Base-by-base conservation (phyloP, 2,329 filamentous ascomycete species). In the Trichoderma lentiforme region DNA sequence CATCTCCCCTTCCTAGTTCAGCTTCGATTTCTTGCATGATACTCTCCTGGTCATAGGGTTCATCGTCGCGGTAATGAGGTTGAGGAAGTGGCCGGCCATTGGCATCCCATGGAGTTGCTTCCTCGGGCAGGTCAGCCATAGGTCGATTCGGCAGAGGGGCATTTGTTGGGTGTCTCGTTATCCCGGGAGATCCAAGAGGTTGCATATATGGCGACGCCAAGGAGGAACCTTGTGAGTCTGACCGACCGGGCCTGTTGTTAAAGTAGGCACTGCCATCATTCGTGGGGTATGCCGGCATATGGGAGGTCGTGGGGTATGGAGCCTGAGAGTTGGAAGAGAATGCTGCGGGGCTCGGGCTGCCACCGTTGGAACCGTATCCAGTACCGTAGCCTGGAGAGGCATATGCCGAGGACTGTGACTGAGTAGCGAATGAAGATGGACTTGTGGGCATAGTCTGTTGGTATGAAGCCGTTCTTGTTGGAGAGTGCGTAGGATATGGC, bases 1-100 rank as follows among this genome's bases (percentile, higher is more conserved):
- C 74, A 12, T 74, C 74, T 66, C 77, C 78, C 5, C 82, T 79
- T 3, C 83, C 83, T 58, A 89, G 77, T 74, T 88, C 86, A 11
- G 85, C 86, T 72, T 89, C 87, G 65, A 90, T 89, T 64, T 89
- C 87, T 69, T 88, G 82, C 76, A 89, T 88, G 36, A 90, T 84
- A 75, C 82, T 85, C 51, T 88, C 86, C 72, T 88, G 86, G 4
- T 82, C 81, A 12, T 81, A 73, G 57, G 80, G 81, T 62, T 86
- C 84, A 51, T 81, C 78, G 58, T 62, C 74, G 36, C 78, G 76
- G 18, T 82, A 77, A 4, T 47, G 43, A 8, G 71, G 62, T 14
- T 63, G 43, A 6, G 71, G 66, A 14, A 74, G 34, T 5, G 75
- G 74, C 12, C 75, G 76, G n/a, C 79, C 81, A 75, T 83, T 82